Evolutionary conservation across 441 rosid genomes (phyloP), one percentile per base, ranked within the genome.

Genomic region (Mallotus japonicus): DNA sequence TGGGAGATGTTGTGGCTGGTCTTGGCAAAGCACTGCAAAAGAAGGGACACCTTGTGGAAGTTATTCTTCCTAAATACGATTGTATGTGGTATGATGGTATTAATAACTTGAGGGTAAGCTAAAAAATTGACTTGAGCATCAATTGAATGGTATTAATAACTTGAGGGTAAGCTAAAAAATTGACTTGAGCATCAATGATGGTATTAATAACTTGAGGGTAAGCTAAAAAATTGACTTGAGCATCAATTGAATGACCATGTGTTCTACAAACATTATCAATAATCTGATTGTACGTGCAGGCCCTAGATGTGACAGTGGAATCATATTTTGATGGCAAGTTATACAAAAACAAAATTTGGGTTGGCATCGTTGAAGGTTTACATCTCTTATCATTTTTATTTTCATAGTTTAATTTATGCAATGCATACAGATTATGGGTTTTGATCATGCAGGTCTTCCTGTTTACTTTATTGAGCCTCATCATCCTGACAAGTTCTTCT

Each of bases 401-500:
- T 64, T 61, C 19, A 20, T 54, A 53, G 53, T 14, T 66, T 50
- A 68, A 28, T 69, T 62, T 72, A 70, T 70, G 49, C 73, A 73
- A 69, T 71, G 68, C 32, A 70, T 77, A 74, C 78, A 86, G 75
- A 88, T 73, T 66, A 24, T 69, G 32, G 69, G 65, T 66, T 75
- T 76, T 75, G 59, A 53, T 84, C 44, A 67, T 79, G 73, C 86
- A 95, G 99, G 99, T 73, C 95, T 95, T 78, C 98, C 98, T 63
- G 95, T 95, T 78, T 94, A 89, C 79, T 91, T 95, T 80, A 87
- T 95, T 54, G 99, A 95, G 86, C 98, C 99, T 70, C 97, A 84
- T 81, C 99, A 95, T 82, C 98, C 97, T 11, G 85, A 80, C 76
- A 95, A 88, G 73, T 93, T 95, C 80, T 95, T 95, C 74, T 95